Evolutionary conservation across 805 yeast genomes (phyloP).

Genomic region (Metschnikowia kunwiensis): DNA sequence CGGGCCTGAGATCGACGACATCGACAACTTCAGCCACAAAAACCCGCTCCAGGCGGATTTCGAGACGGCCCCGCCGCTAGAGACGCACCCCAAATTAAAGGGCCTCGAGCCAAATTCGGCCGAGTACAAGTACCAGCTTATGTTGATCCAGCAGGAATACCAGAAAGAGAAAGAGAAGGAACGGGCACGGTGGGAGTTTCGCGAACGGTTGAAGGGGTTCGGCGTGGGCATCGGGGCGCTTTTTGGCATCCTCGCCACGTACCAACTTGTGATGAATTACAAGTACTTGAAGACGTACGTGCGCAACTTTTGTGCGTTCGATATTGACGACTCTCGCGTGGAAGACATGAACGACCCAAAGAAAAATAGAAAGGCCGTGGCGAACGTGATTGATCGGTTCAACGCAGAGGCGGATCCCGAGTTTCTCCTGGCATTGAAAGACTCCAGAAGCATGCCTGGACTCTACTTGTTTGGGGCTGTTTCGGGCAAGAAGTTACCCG

Average conservation of each 20-base stretch:
- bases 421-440: constrained; percentile 20
- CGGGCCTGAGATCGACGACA: constrained; percentile 19
- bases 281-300: constrained; percentile 35
- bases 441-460: constrained; percentile 29
- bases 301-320: constrained; percentile 31
- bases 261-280: constrained; percentile 44
- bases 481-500: constrained; percentile 47
- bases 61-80: constrained; percentile 5
- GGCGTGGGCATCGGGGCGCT: constrained; percentile 42
- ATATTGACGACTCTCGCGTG: constrained; percentile 40
- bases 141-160: constrained; percentile 27
- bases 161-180: constrained; percentile 26
- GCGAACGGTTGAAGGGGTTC: constrained; percentile 44
- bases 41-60: constrained; percentile 3
- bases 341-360: constrained; percentile 30
- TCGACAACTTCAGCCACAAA: constrained; percentile 8
- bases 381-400: constrained; percentile 27
- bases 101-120: constrained; percentile 30
- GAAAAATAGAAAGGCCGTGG: constrained; percentile 26
- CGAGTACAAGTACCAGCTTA: constrained; percentile 35
- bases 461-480: constrained; percentile 35
- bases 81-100: constrained; percentile 26
- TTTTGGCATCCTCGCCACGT: constrained; percentile 37
- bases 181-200: constrained; percentile 34
- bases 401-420: constrained; percentile 22